Base-by-base conservation (phyloP, 2,329 filamentous ascomycete species). In the Aspergillus ochraceoroseus region DNA sequence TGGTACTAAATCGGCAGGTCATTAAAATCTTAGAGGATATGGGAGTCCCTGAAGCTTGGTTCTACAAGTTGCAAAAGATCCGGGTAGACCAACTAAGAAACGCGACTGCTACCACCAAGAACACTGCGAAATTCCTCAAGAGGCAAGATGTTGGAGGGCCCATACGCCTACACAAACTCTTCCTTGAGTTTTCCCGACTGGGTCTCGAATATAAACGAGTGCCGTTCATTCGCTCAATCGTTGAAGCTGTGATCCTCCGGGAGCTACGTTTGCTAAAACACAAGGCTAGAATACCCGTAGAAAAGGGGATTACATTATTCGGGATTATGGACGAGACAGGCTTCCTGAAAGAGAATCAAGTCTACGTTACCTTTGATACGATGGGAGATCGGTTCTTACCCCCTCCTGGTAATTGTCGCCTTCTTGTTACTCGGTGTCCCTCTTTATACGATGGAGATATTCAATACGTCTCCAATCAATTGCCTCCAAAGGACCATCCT, bases 21-120 rank as follows among this genome's bases (percentile, higher is more conserved):
- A 87, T 94, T 65, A 94, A 94, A 58, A 87, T 94, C 4, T 62
- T 94, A 1, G 87, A 94, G 55, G 87, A 94, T 49, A 79, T 90
- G 60, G 73, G 75, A 0, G 79, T 84, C 0, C 57, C 70, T 0
- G 55, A 66, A 1, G 41, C 63, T 0, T 82, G 76, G 58, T 90
- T 94, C 49, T 56, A 83, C 7, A 54, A 70, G 0, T 63, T 86
- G 1, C 87, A 92, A 59, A 66, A 70, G 0, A 65, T 68, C n/a
- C 82, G 82, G 18, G 64, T 92, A 3, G 49, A 72, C 0, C 67
- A 73, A 8, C 67, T 94, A 3, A 74, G 78, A 2, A 62, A 64
- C 7, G 77, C 83, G 32, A 82, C 81, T 0, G 64, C 71, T 0
- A 75, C 71, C 13, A 68, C 76, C 0, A 55, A 70, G 45, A 84